These are phyloP conservation scores for Lotmaria passim DNA, from an alignment of 208 protist species.

Conservation along the genomic window DNA sequence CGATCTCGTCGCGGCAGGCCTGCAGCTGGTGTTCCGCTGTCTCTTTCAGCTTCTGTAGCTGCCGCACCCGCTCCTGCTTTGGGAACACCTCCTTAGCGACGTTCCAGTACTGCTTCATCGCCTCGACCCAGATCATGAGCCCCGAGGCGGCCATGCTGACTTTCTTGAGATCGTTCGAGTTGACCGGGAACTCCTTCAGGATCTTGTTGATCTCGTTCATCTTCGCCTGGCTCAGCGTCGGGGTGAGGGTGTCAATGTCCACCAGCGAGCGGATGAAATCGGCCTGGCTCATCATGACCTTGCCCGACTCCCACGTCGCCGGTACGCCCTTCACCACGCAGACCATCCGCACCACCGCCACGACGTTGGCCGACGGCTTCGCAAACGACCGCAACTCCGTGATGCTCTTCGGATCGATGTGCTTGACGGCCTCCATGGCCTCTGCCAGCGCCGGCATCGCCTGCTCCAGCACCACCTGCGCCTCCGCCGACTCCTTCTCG, in stretches of 20 bases:
- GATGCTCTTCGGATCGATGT: conserved; percentile 96
- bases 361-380: conserved; percentile 94
- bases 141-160: conserved; percentile 92
- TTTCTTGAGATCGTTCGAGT: conserved; percentile 91
- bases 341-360: conserved; percentile 96
- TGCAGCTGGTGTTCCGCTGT: conserved; percentile 89
- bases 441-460: conserved; percentile 96
- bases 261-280: conserved; percentile 92
- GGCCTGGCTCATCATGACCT: conserved; percentile 93
- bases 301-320: conserved; percentile 90
- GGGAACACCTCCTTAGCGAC: conserved; percentile 97
- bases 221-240: conserved; percentile 92
- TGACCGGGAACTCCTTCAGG: conserved; percentile 92
- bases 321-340: conserved; percentile 92
- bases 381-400: conserved; percentile 97
- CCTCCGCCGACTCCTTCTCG: conserved; percentile 92
- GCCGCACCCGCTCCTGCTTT: conserved; percentile 94
- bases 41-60: conserved; percentile 93
- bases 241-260: conserved; percentile 88
- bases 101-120: conserved; percentile 98
- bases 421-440: conserved; percentile 96
- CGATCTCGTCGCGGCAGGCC: conserved; percentile 89
- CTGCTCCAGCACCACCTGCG: conserved; percentile 94
- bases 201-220: conserved; percentile 96
- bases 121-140: conserved; percentile 97